Evolutionary conservation across 1,284 basidiomycete species (phyloP).

Genomic region (Ceratobasidium sp.): DNA sequence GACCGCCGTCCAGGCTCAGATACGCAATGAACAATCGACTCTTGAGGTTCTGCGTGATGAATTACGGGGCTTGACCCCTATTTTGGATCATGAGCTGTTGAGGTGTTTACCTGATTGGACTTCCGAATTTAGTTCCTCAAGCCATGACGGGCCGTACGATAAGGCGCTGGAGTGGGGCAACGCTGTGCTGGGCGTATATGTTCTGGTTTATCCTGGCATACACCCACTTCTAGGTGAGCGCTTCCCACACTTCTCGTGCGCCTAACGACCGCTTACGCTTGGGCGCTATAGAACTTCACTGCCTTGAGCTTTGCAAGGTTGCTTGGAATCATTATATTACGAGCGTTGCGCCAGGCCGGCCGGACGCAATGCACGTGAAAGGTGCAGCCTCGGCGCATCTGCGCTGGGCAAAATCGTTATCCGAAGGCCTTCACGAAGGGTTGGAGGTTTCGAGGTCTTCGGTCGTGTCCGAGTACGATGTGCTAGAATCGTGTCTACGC

Average conservation of each 20-base stretch:
- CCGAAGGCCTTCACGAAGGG: not conserved
- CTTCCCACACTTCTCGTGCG: not conserved
- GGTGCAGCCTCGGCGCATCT: not conserved
- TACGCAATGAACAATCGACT: not conserved
- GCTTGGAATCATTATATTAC: conserved; percentile 66
- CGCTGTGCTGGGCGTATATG: conserved; percentile 67
- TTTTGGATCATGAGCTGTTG: conserved; percentile 6
- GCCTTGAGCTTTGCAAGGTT: conserved; percentile 75
- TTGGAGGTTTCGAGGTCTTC: not conserved
- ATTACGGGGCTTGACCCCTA: not conserved
- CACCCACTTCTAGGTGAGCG: conserved; percentile 78
- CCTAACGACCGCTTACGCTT: conserved; percentile 8
- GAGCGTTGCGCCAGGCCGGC: not conserved
- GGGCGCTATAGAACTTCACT: conserved; percentile 65
- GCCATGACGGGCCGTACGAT: conserved; percentile 66
- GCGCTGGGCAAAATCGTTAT: conserved; percentile 4
- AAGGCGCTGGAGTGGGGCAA: conserved; percentile 62
- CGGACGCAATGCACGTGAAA: conserved; percentile 7
- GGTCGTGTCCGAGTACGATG: not conserved
- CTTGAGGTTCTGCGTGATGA: conserved; percentile 10
- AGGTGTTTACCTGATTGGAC: conserved; percentile 61
- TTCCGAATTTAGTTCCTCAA: conserved; percentile 66
- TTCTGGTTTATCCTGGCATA: conserved; percentile 69
- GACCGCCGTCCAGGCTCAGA: not conserved
- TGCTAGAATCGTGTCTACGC: not conserved